Conservation (phyloP, 192 early-diverging fungal genomes). For the Coemansia sp. region DNA sequence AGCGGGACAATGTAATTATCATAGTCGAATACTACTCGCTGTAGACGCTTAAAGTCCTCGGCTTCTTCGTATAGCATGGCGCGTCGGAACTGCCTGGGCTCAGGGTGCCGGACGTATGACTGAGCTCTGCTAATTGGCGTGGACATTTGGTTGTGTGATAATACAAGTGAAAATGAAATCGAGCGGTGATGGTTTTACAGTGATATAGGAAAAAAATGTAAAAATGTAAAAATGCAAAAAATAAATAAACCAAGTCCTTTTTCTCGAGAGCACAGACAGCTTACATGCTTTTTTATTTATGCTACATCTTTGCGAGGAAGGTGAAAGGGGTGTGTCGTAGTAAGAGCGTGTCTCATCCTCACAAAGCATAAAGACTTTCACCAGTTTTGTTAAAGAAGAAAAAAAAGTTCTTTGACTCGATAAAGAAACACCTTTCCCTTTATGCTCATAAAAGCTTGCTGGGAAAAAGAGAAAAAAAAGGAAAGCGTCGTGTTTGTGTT, state of each 20-base stretch:
- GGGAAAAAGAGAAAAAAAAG: neutral
- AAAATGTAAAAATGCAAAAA: neutral
- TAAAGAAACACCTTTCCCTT: neutral
- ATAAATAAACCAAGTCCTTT: neutral
- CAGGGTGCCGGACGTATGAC: neutral
- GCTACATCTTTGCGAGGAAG: neutral
- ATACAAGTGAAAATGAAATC: neutral
- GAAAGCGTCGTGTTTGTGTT: neutral
- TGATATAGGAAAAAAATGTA: constrained; percentile 10
- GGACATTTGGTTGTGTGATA: neutral
- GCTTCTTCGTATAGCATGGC: constrained; percentile 42
- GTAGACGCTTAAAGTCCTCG: constrained; percentile 32
- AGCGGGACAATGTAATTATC: constrained; percentile 51
- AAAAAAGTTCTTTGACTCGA: neutral
- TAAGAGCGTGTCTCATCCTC: constrained; percentile 2
- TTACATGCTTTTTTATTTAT: neutral
- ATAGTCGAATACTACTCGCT: constrained; percentile 35
- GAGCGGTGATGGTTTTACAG: neutral
- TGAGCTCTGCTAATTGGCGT: neutral
- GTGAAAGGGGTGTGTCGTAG: too few species aligned
- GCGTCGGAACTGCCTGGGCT: constrained; percentile 16
- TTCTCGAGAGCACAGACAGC: neutral
- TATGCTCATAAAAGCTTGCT: neutral
- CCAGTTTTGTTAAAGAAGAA: neutral
- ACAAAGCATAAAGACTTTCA: constrained; percentile 12